These are phyloP conservation scores for Colletotrichum simmondsii DNA, from an alignment of 2,329 filamentous ascomycete species.

Conservation along the genomic window DNA sequence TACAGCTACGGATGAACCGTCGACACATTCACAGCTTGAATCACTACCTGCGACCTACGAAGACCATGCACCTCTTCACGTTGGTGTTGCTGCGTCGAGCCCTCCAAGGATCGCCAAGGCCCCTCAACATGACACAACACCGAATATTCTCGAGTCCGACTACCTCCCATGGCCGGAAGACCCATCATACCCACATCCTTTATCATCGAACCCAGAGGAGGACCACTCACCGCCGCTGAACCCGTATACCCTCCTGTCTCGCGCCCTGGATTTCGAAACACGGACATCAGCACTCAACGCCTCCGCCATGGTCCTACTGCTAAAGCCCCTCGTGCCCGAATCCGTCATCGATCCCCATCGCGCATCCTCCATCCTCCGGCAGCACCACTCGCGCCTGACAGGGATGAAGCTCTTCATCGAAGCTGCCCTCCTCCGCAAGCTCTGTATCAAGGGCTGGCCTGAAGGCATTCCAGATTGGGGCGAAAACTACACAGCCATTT, in stretches of 20 bases:
- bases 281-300: conserved; percentile 68
- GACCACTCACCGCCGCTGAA: conserved; percentile 56
- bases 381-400: conserved; percentile 70
- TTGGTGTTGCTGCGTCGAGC: conserved; percentile 36
- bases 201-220: conserved; percentile 34
- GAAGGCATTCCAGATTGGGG: conserved; percentile 62
- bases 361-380: conserved; percentile 65
- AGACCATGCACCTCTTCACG: conserved; percentile 32
- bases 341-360: conserved; percentile 66
- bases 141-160: conserved; percentile 64
- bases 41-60: conserved; percentile 22
- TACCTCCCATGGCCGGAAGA: conserved; percentile 70
- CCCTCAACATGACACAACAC: conserved; percentile 51
- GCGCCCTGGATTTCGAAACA: conserved; percentile 67
- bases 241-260: conserved; percentile 63
- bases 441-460: conserved; percentile 69
- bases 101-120: conserved; percentile 40
- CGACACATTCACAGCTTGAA: conserved; percentile 24
- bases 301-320: conserved; percentile 69
- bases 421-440: conserved; percentile 69
- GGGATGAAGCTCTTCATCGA: conserved; percentile 69
- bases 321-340: conserved; percentile 66
- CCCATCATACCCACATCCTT: conserved; percentile 63
- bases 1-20: conserved; percentile 44
- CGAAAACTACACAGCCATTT: conserved; percentile 65